A percentile compares a stretch with the other conserved stretches of the same genome.
phyloP scores from a whole-genome alignment of 169 alveolate genomes.

The Plasmodium falciparum region DNA sequence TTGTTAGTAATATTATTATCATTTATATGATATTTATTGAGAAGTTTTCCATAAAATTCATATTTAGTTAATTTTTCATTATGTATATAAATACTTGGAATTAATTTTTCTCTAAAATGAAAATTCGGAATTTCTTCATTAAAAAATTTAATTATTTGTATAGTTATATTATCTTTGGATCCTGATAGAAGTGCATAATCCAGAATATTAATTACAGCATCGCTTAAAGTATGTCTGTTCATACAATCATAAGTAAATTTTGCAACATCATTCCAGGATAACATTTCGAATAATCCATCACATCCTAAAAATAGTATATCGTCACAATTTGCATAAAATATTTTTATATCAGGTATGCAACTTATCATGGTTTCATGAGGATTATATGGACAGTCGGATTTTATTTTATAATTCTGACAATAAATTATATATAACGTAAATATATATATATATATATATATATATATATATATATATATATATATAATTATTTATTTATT shows the following conservation, averaged over 20 bases:
- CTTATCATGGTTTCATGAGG: conserved; percentile 70
- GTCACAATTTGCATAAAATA: conserved; percentile 54
- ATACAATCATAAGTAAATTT: conserved; percentile 63
- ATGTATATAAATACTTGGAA: conserved; percentile 62
- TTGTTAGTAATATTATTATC: conserved; percentile 58
- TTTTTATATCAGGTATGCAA: conserved; percentile 66
- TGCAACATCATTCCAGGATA: conserved; percentile 73
- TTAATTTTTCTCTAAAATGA: conserved; percentile 56
- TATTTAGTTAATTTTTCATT: conserved; percentile 47
- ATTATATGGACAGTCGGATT: conserved; percentile 24
- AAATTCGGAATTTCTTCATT: conserved; percentile 30
- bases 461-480: not conserved
- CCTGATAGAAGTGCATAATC: conserved; percentile 72
- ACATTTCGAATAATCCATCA: conserved; percentile 74
- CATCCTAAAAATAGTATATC: conserved; percentile 66
- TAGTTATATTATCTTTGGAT: conserved; percentile 66
- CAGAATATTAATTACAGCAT: conserved; percentile 61
- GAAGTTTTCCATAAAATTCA: conserved; percentile 64
- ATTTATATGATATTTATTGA: conserved; percentile 68
- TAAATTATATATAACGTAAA: conserved; percentile 6
- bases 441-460: conserved; percentile 1
- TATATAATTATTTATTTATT: not conserved
- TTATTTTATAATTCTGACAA: conserved; percentile 48
- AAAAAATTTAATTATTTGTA: conserved; percentile 70
- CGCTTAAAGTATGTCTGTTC: conserved; percentile 59